Evolutionary conservation across 768 basidiomycete genomes (phyloP).

Genomic region (Termitomyces sp.): DNA sequence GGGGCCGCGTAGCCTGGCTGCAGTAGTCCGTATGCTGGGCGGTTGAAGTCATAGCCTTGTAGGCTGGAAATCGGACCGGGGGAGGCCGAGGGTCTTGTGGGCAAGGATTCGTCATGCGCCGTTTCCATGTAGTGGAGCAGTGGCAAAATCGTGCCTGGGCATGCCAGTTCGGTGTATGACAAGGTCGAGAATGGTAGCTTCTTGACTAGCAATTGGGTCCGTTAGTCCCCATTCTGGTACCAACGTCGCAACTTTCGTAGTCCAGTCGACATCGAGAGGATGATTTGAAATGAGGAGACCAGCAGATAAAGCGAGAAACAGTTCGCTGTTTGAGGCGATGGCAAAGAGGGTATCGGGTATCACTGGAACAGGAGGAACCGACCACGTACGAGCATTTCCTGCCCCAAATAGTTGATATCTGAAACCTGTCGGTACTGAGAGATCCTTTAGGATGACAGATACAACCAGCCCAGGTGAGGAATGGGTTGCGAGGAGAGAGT

Average conservation of each 20-base stretch:
- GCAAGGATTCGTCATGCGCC: slow-evolving; percentile 18
- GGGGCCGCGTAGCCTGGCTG: slow-evolving; percentile 26
- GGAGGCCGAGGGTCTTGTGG: slow-evolving; percentile 17
- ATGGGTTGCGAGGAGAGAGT: slow-evolving; percentile 25
- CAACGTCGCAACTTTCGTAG: slow-evolving; percentile 29
- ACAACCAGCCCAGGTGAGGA: slow-evolving; percentile 36
- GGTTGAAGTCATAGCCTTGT: slow-evolving; percentile 22
- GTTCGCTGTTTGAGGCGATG: slow-evolving; percentile 40
- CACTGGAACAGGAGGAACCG: slow-evolving; percentile 20
- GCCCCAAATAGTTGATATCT: slow-evolving; percentile 33
- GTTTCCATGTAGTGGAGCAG: slow-evolving; percentile 23
- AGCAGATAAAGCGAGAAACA: slow-evolving; percentile 32
- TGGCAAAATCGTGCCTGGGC: slow-evolving; percentile 39
- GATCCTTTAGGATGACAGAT: slow-evolving; percentile 33
- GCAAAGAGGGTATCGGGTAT: slow-evolving; percentile 40
- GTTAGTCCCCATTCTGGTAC: slow-evolving; percentile 35
- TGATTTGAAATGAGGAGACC: slow-evolving; percentile 35
- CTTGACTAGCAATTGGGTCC: slow-evolving; percentile 30
- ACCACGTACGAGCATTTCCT: slow-evolving; percentile 27
- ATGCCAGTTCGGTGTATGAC: slow-evolving; percentile 39
- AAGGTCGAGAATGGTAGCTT: slow-evolving; percentile 35
- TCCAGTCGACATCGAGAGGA: slow-evolving; percentile 33
- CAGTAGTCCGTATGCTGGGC: slow-evolving; percentile 31
- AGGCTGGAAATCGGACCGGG: slow-evolving; percentile 14
- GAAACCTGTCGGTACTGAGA: slow-evolving; percentile 25